Base-by-base conservation (phyloP, 2,329 filamentous ascomycete genomes). In the Diplocarpon mali region DNA sequence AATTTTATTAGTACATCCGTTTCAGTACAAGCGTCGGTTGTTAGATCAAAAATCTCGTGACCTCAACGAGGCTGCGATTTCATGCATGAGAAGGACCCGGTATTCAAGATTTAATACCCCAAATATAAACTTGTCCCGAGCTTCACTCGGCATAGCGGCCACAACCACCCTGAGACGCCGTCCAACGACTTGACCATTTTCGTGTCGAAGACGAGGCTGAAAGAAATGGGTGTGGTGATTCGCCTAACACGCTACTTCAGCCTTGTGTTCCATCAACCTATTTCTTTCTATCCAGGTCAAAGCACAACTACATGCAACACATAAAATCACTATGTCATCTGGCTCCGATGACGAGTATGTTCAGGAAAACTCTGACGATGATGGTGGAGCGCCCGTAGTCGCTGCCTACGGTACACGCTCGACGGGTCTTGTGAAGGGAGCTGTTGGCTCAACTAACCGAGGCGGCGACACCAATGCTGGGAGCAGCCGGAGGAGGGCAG, bases 301-400 rank as follows among this genome's bases (percentile, higher is more conserved):
- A 20, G 9, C 27, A 2, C 13, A 8, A 15, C 36, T 9, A 12
- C 14, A 14, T 14, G 27, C 17, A 30, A 15, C 31, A 5, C n/a
- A 34, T 3, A 15, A 34, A 20, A 38, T 7, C 14, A 47, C 4
- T 12, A 85, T 85, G 82, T 78, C 79, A 45, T 32, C 20, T 24
- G 80, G 84, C 64, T 85, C 80, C 14, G 82, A 85, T 59, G 81
- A 76, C 62, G 80, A 85, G 53, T 85, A 77, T 61, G 72, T 82
- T 49, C 74, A 63, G 53, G 73, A 77, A 48, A 74, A 71, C 61
- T 82, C 78, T 17, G 79, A 82, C 55, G 80, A 83, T 57, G 80
- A 82, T 51, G 66, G 69, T 24, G 49, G 4, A 32, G 11, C 53
- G 6, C 47, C 50, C 35, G 54, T 56, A 30, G 48, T 52, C 24